phyloP scores from a whole-genome alignment of 106 monocot genomes.

The Ottelia alismoides region DNA sequence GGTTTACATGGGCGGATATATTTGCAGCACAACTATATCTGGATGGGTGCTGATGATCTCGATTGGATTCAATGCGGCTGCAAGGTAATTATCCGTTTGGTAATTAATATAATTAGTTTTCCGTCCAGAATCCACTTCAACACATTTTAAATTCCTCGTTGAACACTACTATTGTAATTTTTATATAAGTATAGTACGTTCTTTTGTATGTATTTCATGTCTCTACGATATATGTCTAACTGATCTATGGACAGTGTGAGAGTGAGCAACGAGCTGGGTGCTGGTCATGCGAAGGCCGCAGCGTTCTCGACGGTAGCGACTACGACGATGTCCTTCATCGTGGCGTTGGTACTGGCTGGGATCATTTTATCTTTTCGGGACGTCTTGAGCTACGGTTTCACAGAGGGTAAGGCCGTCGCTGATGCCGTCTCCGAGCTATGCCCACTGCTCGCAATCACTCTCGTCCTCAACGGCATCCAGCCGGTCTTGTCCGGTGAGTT shows the following conservation, averaged over 20 bases:
- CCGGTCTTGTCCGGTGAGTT: constrained; percentile 61
- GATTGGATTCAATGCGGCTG: too few relatives aligned
- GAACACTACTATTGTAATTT: too few relatives aligned
- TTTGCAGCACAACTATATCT: too few relatives aligned
- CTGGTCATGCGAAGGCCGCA: constrained; percentile 45
- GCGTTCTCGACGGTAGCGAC: constrained; percentile 44
- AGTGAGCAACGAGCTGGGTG: constrained; percentile 72
- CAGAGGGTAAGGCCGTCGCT: constrained; percentile 35
- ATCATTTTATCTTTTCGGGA: constrained; percentile 25
- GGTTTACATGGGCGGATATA: too few relatives aligned
- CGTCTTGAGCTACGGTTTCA: constrained; percentile 48
- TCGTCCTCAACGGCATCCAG: constrained; percentile 74
- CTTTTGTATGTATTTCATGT: too few relatives aligned
- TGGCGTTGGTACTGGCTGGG: constrained; percentile 28
- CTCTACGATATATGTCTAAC: too few relatives aligned
- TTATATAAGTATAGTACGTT: too few relatives aligned
- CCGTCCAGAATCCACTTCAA: too few relatives aligned
- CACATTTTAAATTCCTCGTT: too few relatives aligned
- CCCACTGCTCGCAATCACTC: constrained; percentile 51
- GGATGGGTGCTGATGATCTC: too few relatives aligned
- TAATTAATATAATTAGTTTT: too few relatives aligned
- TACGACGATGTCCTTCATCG: constrained; percentile 18
- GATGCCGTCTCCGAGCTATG: constrained; percentile 23
- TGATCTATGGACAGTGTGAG: constrained; percentile 29
- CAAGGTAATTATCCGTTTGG: too few relatives aligned